Evolutionary conservation across 768 basidiomycete genomes (phyloP), one percentile per base, ranked within the genome.

Genomic region (Tricholoma saponaceum): DNA sequence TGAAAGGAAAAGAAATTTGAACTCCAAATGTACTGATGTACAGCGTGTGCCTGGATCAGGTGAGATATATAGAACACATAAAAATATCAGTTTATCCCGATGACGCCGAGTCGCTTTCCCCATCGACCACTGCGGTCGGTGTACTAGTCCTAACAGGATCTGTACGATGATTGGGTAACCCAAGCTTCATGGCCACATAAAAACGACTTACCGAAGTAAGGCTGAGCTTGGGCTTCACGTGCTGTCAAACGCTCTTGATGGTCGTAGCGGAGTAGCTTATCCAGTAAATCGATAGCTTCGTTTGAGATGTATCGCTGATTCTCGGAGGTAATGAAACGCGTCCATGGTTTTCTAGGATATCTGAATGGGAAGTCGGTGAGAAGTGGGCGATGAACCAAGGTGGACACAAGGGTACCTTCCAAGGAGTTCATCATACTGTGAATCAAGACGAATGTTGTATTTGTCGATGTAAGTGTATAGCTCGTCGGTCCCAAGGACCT

Each of bases 171-270:
- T 44, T 18, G 46, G 55, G n/a, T 55, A 64, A 59, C 65, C 60
- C 58, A 35, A 60, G 55, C 56, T 60, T 23, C n/a, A 50, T 18
- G 0, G 18, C 8, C 16, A 56, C 41, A 53, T 60, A 26, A 44
- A 49, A 54, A 62, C 54, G 20, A 63, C 76, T 58, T 64, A 91
- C 91, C 90, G 67, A 98, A 98, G 75, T 97, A 98, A n/a, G 89
- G 80, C 66, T 97, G 95, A 16, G 78, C 79, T 70, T 96, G 94
- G 5, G 93, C 92, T 72, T 98, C 96, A 60, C 86, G 85, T 52
- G 96, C 96, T 6, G 96, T 98, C 58, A 98, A 79, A 54, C 96
- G 86, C 69, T 96, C 95, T 76, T 97, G 95, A 69, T 98, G 96
- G 69, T 98, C 96, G 72, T 98, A 98, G 54, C 93, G 87, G 69